phyloP scores from a whole-genome alignment of 768 basidiomycete species.

The Boletus fagicola region DNA sequence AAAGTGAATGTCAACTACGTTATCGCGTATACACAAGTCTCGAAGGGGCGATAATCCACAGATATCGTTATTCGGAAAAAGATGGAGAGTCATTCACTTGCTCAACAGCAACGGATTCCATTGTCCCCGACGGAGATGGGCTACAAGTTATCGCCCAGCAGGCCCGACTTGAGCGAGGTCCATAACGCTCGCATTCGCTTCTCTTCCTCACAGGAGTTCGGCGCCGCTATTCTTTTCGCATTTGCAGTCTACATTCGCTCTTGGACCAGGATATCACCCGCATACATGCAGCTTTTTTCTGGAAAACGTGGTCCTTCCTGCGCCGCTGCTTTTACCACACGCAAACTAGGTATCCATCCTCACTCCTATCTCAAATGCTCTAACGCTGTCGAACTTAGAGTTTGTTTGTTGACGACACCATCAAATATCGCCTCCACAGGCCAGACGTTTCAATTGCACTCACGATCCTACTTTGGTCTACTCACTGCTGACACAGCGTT shows the following conservation, averaged over 20 bases:
- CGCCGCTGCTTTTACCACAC: neutral
- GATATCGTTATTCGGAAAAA: neutral
- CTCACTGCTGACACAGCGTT: neutral
- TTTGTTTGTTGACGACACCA: slow-evolving; percentile 1
- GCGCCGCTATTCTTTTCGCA: neutral
- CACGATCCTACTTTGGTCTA: neutral
- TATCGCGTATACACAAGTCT: neutral
- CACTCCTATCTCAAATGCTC: neutral
- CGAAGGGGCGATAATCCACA: neutral
- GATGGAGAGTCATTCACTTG: neutral
- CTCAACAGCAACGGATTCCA: neutral
- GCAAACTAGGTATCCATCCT: neutral
- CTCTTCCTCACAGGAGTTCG: neutral
- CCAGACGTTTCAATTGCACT: neutral
- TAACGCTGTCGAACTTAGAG: neutral
- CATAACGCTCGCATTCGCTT: neutral
- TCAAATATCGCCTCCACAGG: neutral
- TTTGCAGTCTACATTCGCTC: neutral
- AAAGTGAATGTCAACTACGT: neutral
- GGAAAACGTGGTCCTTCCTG: neutral
- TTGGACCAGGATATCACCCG: neutral
- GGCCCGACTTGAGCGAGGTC: neutral
- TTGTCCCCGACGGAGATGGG: neutral
- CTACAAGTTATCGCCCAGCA: neutral
- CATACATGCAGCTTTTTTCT: neutral